phyloP scores from a whole-genome alignment of 164 flowering plant genomes.

The Warburgia ugandensis region DNA sequence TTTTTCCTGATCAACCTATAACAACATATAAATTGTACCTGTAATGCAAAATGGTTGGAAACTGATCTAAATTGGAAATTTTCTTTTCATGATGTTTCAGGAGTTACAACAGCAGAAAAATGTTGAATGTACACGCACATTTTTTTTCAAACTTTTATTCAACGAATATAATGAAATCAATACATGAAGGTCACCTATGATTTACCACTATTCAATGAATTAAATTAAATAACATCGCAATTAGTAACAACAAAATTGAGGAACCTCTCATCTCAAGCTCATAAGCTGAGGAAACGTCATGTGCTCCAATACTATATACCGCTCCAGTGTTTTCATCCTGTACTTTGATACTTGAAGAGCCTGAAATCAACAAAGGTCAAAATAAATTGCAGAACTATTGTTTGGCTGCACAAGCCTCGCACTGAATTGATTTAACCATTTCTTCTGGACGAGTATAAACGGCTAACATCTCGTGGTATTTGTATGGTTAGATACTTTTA shows the following conservation, averaged over 20 bases:
- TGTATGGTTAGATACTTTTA: too few species aligned
- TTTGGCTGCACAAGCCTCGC: too few species aligned
- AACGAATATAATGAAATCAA: constrained; percentile 10
- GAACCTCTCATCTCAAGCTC: constrained; percentile 4
- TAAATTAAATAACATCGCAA: constrained; percentile 13
- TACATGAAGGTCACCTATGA: constrained; percentile 4
- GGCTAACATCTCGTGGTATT: too few species aligned
- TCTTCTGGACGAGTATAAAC: too few species aligned
- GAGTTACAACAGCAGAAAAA: too few species aligned
- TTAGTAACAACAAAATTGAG: constrained; percentile 14
- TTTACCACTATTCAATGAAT: constrained; percentile 14
- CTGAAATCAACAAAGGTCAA: constrained; percentile 21
- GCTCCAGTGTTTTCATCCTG: constrained; percentile 65
- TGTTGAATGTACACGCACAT: neutral
- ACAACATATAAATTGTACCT: too few species aligned
- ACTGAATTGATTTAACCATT: too few species aligned
- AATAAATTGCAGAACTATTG: neutral
- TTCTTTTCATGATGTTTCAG: too few species aligned
- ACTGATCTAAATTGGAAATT: too few species aligned
- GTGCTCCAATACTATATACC: constrained; percentile 57
- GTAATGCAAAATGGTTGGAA: too few species aligned
- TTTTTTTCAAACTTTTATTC: constrained; percentile 3
- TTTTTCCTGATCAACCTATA: too few species aligned
- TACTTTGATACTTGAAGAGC: constrained; percentile 73
- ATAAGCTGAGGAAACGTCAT: constrained; percentile 11